A percentile compares a stretch with the other conserved stretches of the same genome.
Evolutionary conservation across 176 grass and related monocot species (phyloP).

Genomic region (Otatea glauca): DNA sequence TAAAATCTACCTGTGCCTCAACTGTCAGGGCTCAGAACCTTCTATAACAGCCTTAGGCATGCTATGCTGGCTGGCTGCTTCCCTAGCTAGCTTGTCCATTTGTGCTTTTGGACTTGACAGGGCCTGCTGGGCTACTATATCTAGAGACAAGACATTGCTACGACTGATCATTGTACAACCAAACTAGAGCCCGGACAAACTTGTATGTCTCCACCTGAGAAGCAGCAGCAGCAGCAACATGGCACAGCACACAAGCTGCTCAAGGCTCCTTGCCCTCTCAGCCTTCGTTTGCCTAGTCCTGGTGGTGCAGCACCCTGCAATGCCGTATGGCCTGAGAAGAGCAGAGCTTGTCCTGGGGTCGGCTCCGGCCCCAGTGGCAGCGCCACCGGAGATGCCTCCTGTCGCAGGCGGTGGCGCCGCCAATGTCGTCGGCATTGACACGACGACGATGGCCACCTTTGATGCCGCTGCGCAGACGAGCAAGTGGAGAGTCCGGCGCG

Average conservation of each 20-base stretch:
- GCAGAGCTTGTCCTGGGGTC: slow-evolving; percentile 30
- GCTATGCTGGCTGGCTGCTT: not conserved
- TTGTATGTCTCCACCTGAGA: slow-evolving; percentile 52
- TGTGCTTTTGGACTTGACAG: slow-evolving; percentile 56
- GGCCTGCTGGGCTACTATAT: slow-evolving; percentile 49
- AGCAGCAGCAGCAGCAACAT: slow-evolving; percentile 43
- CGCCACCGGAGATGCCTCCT: not conserved
- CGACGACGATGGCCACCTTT: not conserved
- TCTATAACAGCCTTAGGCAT: slow-evolving; percentile 61
- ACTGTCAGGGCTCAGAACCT: slow-evolving; percentile 60
- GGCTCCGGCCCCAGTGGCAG: not conserved
- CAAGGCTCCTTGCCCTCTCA: slow-evolving; percentile 26
- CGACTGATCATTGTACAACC: slow-evolving; percentile 54
- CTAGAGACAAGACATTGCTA: slow-evolving; percentile 48
- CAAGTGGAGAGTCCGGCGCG: slow-evolving; percentile 64
- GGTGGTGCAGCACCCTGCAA: not conserved
- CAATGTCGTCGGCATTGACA: slow-evolving; percentile 13
- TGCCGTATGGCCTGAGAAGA: slow-evolving; percentile 45
- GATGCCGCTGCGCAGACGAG: slow-evolving; percentile 45
- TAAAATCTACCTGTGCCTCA: slow-evolving; percentile 47
- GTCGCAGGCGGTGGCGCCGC: no score
- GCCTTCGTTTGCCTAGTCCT: slow-evolving; percentile 50
- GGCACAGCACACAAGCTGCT: slow-evolving; percentile 26
- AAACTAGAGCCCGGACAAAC: slow-evolving; percentile 20
- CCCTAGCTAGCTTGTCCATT: slow-evolving; percentile 42